Evolutionary conservation across 192 early-diverging fungal genomes (phyloP).

Genomic region (Linnemannia hyalina): DNA sequence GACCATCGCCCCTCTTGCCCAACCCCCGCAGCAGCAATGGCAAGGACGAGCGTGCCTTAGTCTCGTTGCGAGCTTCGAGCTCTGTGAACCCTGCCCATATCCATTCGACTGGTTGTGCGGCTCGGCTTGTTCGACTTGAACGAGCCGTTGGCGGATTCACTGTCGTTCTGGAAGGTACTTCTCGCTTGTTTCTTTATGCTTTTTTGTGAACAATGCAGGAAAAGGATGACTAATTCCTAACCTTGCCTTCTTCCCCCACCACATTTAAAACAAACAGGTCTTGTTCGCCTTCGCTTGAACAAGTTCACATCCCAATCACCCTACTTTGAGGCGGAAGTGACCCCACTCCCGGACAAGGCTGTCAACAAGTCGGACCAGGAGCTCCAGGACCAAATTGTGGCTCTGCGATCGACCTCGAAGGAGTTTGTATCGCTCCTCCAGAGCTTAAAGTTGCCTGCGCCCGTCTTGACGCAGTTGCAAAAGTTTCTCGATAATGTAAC

Average conservation of each 20-base stretch:
- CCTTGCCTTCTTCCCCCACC: not conserved
- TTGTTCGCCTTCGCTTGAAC: conserved; percentile 72
- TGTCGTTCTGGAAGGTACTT: conserved; percentile 75
- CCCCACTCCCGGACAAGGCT: conserved; percentile 57
- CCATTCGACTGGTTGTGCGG: conserved; percentile 64
- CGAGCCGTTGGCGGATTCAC: conserved; percentile 70
- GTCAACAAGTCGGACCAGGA: conserved; percentile 67
- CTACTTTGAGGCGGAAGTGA: conserved; percentile 68
- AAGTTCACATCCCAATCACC: conserved; percentile 58
- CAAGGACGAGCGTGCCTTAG: not conserved
- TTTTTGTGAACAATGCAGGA: not conserved
- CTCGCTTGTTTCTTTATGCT: not conserved
- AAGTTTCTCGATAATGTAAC: conserved; percentile 71
- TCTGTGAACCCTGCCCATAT: conserved; percentile 35
- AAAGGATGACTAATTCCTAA: not conserved
- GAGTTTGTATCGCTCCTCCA: conserved; percentile 65
- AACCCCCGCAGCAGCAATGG: not conserved
- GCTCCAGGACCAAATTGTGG: conserved; percentile 63
- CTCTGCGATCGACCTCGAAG: conserved; percentile 64
- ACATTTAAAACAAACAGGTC: conserved; percentile 47
- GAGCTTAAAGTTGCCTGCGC: conserved; percentile 76
- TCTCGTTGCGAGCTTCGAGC: not conserved
- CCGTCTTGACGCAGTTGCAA: conserved; percentile 72
- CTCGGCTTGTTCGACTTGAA: conserved; percentile 66
- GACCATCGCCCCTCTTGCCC: conserved; percentile 9